Evolutionary conservation across 108 stramenopile genomes (phyloP), one percentile per base, ranked within the genome.

Genomic region (Nannochloropsis salina): DNA sequence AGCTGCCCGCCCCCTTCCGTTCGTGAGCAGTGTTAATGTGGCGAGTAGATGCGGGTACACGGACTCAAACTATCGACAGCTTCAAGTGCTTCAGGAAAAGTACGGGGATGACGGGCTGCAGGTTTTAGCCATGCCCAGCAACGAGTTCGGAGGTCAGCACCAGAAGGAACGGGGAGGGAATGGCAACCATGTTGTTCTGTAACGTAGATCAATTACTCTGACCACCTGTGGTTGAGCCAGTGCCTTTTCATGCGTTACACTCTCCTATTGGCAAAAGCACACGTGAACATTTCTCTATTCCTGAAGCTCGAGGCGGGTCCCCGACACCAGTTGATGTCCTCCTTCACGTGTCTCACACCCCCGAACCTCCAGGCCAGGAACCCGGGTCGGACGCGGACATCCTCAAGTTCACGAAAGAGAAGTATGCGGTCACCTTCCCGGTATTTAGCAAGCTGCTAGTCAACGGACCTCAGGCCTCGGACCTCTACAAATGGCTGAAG

Each of bases 361-460:
- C 31, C 31, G 31, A 31, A 31, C 31, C 31, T 31, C 31, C 31
- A 31, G 31, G 31, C 31, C 61, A 74, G 6, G 61, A 74, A n/a
- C 61, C 61, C 6, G 61, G 61, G 20, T 74, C 61, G 15, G 61
- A 74, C n/a, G 61, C 61, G 15, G 61, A 74, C 0, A 74, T 74
- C 61, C 15, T 74, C 61, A 74, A 74, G 61, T 74, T 74, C 2
- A 74, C 61, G 8, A 74, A 74, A n/a, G 61, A 74, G 20, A 74
- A 74, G 8, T 74, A 74, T n/a, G 61, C 61, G 20, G 61, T 74
- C 8, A 74, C 61, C 3, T 74, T 74, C n/a, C 61, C 61, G 1
- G 61, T 74, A n/a, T 74, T 74, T 74, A 74, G 61, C 61, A 74
- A 74, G 61, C 61, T 74, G 20, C 15, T n/a, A n/a, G 61, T 74